phyloP scores from a whole-genome alignment of 768 basidiomycete species.

The Panus rudis region DNA sequence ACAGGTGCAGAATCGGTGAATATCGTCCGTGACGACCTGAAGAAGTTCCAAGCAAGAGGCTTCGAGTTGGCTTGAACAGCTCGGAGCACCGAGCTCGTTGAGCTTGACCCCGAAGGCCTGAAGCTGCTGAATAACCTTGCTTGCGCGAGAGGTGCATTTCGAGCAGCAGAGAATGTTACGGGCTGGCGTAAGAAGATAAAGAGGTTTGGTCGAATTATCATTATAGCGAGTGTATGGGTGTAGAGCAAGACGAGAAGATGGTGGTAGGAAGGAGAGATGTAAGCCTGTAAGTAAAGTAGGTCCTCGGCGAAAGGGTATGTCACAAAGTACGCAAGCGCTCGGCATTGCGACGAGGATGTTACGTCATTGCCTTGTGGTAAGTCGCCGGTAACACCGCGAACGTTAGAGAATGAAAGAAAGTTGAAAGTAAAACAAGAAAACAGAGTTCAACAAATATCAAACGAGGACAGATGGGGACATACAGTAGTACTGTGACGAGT shows the following conservation, averaged over 20 bases:
- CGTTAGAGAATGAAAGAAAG: not conserved
- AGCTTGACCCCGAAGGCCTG: too few species aligned
- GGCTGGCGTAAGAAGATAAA: constrained; percentile 18
- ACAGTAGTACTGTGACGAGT: too few species aligned
- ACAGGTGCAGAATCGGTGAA: constrained; percentile 38
- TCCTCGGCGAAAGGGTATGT: not conserved
- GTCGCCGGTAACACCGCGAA: not conserved
- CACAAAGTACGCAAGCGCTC: not conserved
- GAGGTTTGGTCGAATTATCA: too few species aligned
- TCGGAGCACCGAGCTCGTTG: too few species aligned
- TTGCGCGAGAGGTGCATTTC: not conserved
- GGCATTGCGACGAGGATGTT: not conserved
- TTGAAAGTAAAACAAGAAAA: not conserved
- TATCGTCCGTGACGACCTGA: constrained; percentile 36
- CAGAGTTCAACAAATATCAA: too few species aligned
- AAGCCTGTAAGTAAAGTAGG: not conserved
- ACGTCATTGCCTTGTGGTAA: constrained; percentile 4
- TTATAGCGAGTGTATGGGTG: too few species aligned
- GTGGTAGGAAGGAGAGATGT: too few species aligned
- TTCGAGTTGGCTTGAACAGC: constrained; percentile 11
- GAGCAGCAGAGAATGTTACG: constrained; percentile 4
- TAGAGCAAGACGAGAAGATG: constrained; percentile 17
- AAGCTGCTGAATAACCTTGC: constrained; percentile 25
- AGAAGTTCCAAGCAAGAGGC: constrained; percentile 19
- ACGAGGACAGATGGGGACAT: too few species aligned